phyloP scores from a whole-genome alignment of 2,329 filamentous ascomycete species.

The Aspergillus floridensis region DNA sequence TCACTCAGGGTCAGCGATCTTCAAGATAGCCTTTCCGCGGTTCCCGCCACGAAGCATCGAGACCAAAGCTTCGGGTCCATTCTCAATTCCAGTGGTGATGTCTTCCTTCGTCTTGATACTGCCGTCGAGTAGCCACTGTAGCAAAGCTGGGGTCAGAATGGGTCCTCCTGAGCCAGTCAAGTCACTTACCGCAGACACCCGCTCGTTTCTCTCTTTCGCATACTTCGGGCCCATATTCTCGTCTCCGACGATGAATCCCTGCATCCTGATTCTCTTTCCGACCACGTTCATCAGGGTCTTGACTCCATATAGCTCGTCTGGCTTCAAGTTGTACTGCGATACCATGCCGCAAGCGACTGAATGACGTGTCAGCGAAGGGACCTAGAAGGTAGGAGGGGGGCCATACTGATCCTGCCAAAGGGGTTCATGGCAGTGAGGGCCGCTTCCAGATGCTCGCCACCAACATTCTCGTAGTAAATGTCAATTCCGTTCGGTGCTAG shows the following conservation, averaged over 20 bases:
- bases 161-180: background rate
- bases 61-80: conserved; percentile 68
- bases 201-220: conserved; percentile 68
- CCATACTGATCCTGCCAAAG: conserved; percentile 46
- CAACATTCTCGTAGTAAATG: conserved; percentile 80
- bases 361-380: conserved; percentile 33
- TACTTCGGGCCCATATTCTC: conserved; percentile 67
- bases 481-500: conserved; percentile 76
- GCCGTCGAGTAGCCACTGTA: conserved; percentile 71
- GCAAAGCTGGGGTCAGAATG: conserved; percentile 30
- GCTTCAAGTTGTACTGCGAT: conserved; percentile 65
- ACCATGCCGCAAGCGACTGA: conserved; percentile 68
- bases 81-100: conserved; percentile 73
- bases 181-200: conserved; percentile 43
- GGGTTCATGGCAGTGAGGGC: conserved; percentile 63
- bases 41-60: conserved; percentile 76
- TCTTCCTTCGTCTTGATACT: conserved; percentile 68
- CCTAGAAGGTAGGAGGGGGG: background rate
- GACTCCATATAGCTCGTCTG: conserved; percentile 61
- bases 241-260: conserved; percentile 73
- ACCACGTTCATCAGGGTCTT: conserved; percentile 65
- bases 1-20: conserved; percentile 34
- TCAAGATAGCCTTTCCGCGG: conserved; percentile 80
- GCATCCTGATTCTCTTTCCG: conserved; percentile 62
- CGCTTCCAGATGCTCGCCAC: conserved; percentile 70